Base-by-base conservation (phyloP, 164 flowering plant species). In the Stephania cephalantha region DNA sequence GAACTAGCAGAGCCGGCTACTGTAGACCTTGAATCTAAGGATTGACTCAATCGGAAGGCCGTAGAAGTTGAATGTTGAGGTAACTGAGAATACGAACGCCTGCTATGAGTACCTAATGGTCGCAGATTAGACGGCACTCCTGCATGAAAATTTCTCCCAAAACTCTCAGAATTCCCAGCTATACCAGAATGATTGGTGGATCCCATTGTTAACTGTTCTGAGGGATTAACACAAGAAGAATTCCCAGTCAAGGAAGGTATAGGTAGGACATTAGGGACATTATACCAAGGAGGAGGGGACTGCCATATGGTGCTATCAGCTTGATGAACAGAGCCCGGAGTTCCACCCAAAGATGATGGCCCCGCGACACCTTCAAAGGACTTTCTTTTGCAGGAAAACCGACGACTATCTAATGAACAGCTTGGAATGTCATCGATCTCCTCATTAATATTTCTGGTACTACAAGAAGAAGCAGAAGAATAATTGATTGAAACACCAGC, bases 351-450 rank as follows among this genome's bases (percentile, higher is more conserved):
- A 77, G 98, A 91, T 9, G 91, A 85, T 69, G 86, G 90, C 11
- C 91, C 91, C 46, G 81, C 76, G 79, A 75, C 79, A 71, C 84
- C 91, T 70, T 93, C 98, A 78, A 86, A 68, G 50, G 88, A 83
- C 82, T 93, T 93, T 75, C 98, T 84, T 83, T 91, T 93, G 80
- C 90, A 80, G 74, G 93, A 84, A 44, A 85, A 71, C 7, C 88
- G 92, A 3, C 90, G 84, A 72, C 82, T 84, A 46, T 90, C 97
- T 78, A 82, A 13, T 17, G 87, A 82, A 82, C 80, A 72, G 71
- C 84, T 86, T 68, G 86, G 82, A 71, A 93, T 83, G 22, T 81
- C 84, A 80, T 83, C 85, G 81, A 76, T 80, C 29, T 81, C 90
- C 70, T 81, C 91, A 64, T 71, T 70, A 50, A 83, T 44, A 77